Conservation (phyloP, 768 basidiomycete species). For the Calvatia gigantea region DNA sequence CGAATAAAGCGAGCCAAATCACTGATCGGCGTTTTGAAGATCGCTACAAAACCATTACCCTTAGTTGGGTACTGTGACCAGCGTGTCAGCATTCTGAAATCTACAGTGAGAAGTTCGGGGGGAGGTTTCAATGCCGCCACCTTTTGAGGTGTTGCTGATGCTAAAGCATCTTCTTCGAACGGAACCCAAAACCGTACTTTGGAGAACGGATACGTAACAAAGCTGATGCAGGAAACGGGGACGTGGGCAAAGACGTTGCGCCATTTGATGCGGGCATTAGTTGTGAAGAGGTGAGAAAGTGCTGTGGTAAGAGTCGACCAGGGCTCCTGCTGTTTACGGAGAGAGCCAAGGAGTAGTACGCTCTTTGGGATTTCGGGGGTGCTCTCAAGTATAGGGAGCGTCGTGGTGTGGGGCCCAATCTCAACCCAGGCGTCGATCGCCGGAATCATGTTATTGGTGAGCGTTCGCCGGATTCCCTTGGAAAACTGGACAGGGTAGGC, state of each 20-base stretch:
- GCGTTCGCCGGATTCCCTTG: slow-evolving; percentile 40
- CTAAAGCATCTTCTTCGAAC: slow-evolving; percentile 28
- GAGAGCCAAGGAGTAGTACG: slow-evolving; percentile 41
- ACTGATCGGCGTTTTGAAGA: slow-evolving; percentile 52
- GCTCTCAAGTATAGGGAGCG: slow-evolving; percentile 52
- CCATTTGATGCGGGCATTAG: slow-evolving; percentile 46
- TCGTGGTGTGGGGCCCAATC: slow-evolving; percentile 58
- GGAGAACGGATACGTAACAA: slow-evolving; percentile 66
- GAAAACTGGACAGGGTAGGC: slow-evolving; percentile 55
- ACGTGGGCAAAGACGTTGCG: slow-evolving; percentile 48
- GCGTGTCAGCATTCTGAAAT: background rate
- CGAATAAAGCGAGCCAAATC: slow-evolving; percentile 40
- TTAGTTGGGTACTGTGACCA: slow-evolving; percentile 33
- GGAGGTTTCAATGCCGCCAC: background rate
- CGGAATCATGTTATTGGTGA: slow-evolving; percentile 22
- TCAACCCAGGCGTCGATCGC: slow-evolving; percentile 53
- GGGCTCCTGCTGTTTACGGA: slow-evolving; percentile 40
- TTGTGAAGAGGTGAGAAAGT: slow-evolving; percentile 47
- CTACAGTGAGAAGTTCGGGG: slow-evolving; percentile 11
- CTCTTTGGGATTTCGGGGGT: slow-evolving; percentile 27
- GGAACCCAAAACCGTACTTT: slow-evolving; percentile 54
- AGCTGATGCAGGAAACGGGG: slow-evolving; percentile 37
- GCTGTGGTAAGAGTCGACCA: slow-evolving; percentile 43
- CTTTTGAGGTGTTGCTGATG: background rate
- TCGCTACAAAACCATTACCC: slow-evolving; percentile 33